phyloP scores from a whole-genome alignment of 495 filamentous ascomycete species.

The Alectoria sarmentosa region DNA sequence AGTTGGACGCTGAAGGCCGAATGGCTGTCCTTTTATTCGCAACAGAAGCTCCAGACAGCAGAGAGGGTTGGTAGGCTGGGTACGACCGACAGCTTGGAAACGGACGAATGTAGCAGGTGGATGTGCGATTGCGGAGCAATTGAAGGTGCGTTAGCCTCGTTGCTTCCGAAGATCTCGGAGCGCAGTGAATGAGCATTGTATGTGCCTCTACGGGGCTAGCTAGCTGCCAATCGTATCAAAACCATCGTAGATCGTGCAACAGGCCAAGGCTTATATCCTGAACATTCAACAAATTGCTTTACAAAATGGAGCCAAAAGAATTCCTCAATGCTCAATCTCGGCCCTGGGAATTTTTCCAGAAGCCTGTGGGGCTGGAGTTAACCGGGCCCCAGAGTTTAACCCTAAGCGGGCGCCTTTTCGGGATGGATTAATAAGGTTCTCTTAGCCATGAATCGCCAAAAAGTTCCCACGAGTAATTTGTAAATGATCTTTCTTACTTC shows the following conservation, averaged over 20 bases:
- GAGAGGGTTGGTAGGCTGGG: not conserved
- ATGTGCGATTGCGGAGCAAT: not conserved
- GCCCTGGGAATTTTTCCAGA: not conserved
- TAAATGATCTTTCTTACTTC: not conserved
- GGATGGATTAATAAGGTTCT: conserved; percentile 14
- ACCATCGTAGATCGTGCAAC: not conserved
- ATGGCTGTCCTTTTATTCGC: not conserved
- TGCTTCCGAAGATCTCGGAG: conserved; percentile 10
- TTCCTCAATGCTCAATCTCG: not conserved
- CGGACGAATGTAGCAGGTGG: not conserved
- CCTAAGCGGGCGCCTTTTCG: not conserved
- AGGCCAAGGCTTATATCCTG: not conserved
- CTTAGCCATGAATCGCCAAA: conserved; percentile 6
- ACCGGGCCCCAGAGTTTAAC: not conserved
- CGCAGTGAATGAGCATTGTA: conserved; percentile 8
- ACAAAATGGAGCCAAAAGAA: not conserved
- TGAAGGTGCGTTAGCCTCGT: conserved; percentile 9
- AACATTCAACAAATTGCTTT: not conserved
- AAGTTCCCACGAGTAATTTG: conserved; percentile 14
- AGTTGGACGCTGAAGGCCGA: not conserved
- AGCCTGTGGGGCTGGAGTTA: no score
- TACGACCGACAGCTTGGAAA: not conserved
- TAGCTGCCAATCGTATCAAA: not conserved
- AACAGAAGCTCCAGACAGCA: not conserved
- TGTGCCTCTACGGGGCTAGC: not conserved